A percentile compares a stretch with the other conserved stretches of the same genome.
Conservation (phyloP, 208 protist species). For the Trypanosomatidae sp. region DNA sequence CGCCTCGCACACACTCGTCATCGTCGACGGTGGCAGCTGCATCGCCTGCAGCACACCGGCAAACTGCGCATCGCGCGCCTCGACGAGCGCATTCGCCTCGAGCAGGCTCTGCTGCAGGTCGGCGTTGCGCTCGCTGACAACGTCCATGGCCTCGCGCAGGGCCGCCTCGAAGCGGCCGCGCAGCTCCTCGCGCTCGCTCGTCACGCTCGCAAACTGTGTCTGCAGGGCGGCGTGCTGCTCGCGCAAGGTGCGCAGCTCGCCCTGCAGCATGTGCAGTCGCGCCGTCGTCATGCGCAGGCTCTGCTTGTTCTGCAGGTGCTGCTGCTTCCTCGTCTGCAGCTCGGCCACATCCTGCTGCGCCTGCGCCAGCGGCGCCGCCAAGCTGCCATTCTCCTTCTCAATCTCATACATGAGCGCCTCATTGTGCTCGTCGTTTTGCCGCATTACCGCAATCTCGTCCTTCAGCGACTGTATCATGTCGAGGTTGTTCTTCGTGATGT, state of each 20-base stretch:
- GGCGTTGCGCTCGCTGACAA: conserved; percentile 75
- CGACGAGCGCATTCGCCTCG: conserved; percentile 50
- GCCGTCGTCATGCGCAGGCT: conserved; percentile 77
- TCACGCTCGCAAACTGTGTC: conserved; percentile 77
- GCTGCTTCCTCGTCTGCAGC: conserved; percentile 85
- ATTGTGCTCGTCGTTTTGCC: conserved; percentile 91
- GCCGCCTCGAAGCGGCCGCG: conserved; percentile 86
- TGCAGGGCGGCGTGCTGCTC: conserved; percentile 86
- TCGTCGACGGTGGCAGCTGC: conserved; percentile 85
- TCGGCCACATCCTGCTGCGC: conserved; percentile 82
- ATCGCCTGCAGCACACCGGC: conserved; percentile 84
- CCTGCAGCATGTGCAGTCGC: conserved; percentile 63
- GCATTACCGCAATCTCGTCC: conserved; percentile 92
- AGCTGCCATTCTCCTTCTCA: conserved; percentile 91
- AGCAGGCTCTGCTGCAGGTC: conserved; percentile 68
- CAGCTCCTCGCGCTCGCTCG: conserved; percentile 92
- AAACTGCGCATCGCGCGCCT: conserved; percentile 83
- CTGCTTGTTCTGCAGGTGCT: conserved; percentile 92
- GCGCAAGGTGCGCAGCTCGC: conserved; percentile 65
- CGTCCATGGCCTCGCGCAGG: conserved; percentile 78
- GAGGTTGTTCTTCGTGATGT: conserved; percentile 96
- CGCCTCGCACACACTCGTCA: conserved; percentile 75
- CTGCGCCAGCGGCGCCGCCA: conserved; percentile 90
- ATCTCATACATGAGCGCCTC: conserved; percentile 97
- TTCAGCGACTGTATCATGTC: conserved; percentile 97